Percentiles rank a stretch among this genome's conserved stretches.
Evolutionary conservation across 2,329 filamentous ascomycete species (phyloP).

Genomic region (Lecanicillium sp.): DNA sequence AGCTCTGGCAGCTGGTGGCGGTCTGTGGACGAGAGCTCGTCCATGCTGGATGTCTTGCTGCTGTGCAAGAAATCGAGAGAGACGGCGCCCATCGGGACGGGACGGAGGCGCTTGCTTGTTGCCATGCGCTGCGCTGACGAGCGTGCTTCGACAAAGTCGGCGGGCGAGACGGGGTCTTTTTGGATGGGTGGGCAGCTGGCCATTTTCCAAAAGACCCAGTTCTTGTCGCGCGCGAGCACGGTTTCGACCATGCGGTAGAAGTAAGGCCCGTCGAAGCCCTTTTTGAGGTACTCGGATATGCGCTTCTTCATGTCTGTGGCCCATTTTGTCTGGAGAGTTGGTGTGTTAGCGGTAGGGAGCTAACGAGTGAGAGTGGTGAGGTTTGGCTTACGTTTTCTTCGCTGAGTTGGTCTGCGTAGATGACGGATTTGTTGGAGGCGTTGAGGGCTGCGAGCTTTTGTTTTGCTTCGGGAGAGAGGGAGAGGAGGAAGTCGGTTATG

Average conservation of each 20-base stretch:
- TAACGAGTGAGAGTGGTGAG: conserved; percentile 24
- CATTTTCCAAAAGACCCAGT: conserved; percentile 98
- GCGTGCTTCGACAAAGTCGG: conserved; percentile 63
- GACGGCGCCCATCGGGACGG: conserved; percentile 62
- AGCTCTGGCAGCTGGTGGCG: conserved; percentile 63
- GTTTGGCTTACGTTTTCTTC: conserved; percentile 68
- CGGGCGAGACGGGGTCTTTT: conserved; percentile 58
- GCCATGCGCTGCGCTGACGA: conserved; percentile 56
- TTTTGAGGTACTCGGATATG: conserved; percentile 77
- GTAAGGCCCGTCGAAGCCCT: conserved; percentile 76
- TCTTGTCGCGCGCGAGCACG: conserved; percentile 90
- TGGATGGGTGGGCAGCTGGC: conserved; percentile 87
- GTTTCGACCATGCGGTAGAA: conserved; percentile 97
- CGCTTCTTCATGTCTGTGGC: conserved; percentile 65
- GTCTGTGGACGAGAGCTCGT: conserved; percentile 56
- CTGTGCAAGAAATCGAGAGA: conserved; percentile 72
- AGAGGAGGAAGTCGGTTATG: conserved; percentile 90
- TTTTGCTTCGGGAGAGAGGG: conserved; percentile 73
- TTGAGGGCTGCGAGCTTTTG: conserved; percentile 63
- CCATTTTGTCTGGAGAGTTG: conserved; percentile 62
- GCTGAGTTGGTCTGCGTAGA: conserved; percentile 68
- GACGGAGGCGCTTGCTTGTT: conserved; percentile 60
- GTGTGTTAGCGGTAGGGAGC: conserved; percentile 8
- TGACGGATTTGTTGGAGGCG: conserved; percentile 73
- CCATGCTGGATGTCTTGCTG: conserved; percentile 49